Percentiles rank a stretch among this genome's conserved stretches.
Conservation (phyloP, 2,329 filamentous ascomycete genomes). For the Zymoseptoria passerinii region DNA sequence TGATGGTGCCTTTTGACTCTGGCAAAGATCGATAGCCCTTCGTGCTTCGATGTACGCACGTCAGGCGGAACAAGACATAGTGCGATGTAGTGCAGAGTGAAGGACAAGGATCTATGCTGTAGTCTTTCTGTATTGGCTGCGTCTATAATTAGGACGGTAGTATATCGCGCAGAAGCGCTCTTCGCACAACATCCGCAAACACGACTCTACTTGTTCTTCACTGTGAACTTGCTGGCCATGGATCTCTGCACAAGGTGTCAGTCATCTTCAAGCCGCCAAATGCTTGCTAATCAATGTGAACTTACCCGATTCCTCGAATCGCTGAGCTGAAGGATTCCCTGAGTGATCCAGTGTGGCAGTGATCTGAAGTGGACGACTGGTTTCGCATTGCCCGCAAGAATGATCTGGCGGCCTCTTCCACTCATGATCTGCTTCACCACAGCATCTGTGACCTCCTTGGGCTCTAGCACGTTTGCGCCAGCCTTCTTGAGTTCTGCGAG, state of each 20-base stretch:
- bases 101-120: not conserved
- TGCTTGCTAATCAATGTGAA: not conserved
- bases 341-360: conserved; percentile 9
- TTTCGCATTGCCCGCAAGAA: conserved; percentile 27
- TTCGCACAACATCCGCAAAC: not conserved
- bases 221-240: not conserved
- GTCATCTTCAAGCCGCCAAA: not conserved
- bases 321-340: conserved; percentile 8
- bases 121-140: not conserved
- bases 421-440: conserved; percentile 39
- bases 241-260: not conserved
- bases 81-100: not conserved
- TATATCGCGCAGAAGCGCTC: not conserved
- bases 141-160: not conserved
- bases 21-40: not conserved
- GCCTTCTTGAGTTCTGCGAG: conserved; percentile 27
- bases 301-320: not conserved
- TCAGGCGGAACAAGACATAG: not conserved
- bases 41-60: not conserved
- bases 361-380: conserved; percentile 8
- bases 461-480: conserved; percentile 30
- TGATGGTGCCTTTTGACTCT: no score
- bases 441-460: conserved; percentile 34
- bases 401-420: conserved; percentile 34
- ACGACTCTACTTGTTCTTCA: not conserved